phyloP scores from a whole-genome alignment of 2,329 filamentous ascomycete species.

The Diaporthe australafricana region DNA sequence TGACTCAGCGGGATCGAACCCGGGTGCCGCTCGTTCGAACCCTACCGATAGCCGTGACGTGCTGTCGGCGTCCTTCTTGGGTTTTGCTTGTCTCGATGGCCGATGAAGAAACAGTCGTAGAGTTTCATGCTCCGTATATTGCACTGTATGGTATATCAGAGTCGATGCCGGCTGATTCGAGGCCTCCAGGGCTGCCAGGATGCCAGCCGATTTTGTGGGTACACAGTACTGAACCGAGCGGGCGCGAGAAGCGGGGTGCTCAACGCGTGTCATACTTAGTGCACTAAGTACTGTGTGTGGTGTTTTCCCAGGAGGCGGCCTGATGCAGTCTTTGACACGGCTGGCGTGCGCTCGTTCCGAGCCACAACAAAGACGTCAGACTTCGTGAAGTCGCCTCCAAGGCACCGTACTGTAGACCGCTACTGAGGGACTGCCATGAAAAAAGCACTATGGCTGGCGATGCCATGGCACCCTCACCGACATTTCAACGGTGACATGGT shows the following conservation, averaged over 20 bases:
- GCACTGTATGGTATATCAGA: constrained; percentile 33
- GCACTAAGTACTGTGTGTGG: not conserved
- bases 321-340: constrained; percentile 18
- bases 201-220: constrained; percentile 5
- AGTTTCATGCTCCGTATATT: constrained; percentile 23
- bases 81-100: constrained; percentile 2
- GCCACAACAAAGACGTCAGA: constrained; percentile 17
- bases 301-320: not conserved
- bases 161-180: constrained; percentile 9
- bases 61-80: not conserved
- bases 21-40: constrained; percentile 18
- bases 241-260: constrained; percentile 14
- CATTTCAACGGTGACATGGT: constrained; percentile 31
- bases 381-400: not conserved
- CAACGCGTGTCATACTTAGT: constrained; percentile 9
- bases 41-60: constrained; percentile 27
- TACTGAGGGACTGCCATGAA: not conserved
- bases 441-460: constrained; percentile 15
- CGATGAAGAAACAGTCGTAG: constrained; percentile 8
- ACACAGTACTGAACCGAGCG: constrained; percentile 29
- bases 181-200: constrained; percentile 28
- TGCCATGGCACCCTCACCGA: constrained; percentile 16
- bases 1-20: constrained; percentile 32
- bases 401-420: constrained; percentile 9
- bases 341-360: constrained; percentile 7